Evolutionary conservation across 768 basidiomycete species (phyloP).

Genomic region (Lactarius akahatsu): DNA sequence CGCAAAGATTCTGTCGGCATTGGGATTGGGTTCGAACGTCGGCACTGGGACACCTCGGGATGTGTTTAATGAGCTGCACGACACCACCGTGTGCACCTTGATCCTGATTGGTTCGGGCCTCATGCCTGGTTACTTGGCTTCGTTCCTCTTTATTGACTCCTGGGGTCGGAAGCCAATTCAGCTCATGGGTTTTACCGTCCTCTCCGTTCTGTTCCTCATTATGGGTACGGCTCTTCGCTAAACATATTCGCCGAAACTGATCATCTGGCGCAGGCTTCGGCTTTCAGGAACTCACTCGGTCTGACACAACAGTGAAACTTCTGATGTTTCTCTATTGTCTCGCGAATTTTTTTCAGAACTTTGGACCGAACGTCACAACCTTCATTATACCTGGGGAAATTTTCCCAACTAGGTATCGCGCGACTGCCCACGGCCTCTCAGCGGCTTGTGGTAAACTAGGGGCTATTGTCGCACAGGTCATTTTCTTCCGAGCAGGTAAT

Average conservation of each 20-base stretch:
- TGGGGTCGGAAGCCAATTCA: slow-evolving; percentile 86
- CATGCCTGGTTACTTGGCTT: slow-evolving; percentile 74
- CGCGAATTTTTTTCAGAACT: slow-evolving; percentile 46
- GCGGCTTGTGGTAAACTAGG: slow-evolving; percentile 47
- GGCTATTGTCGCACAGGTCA: slow-evolving; percentile 43
- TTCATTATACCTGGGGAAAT: slow-evolving; percentile 47
- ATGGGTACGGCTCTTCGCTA: slow-evolving; percentile 51
- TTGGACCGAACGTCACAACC: slow-evolving; percentile 45
- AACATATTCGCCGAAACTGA: background rate
- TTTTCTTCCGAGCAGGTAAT: slow-evolving; percentile 31
- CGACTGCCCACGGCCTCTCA: slow-evolving; percentile 46
- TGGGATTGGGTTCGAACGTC: slow-evolving; percentile 60
- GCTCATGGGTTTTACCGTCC: slow-evolving; percentile 68
- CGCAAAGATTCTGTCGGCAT: slow-evolving; percentile 39
- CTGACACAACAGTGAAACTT: slow-evolving; percentile 31
- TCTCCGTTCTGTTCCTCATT: slow-evolving; percentile 64
- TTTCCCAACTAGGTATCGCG: slow-evolving; percentile 47
- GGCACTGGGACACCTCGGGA: slow-evolving; percentile 34
- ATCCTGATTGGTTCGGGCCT: slow-evolving; percentile 74
- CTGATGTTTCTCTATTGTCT: slow-evolving; percentile 44
- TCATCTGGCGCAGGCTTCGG: slow-evolving; percentile 31
- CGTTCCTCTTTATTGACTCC: slow-evolving; percentile 64
- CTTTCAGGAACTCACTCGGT: slow-evolving; percentile 34
- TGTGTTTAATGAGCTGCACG: slow-evolving; percentile 55
- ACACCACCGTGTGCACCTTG: slow-evolving; percentile 70